Evolutionary conservation across 73 alveolate species (phyloP), one percentile per base, ranked within the genome.

Genomic region (Halteria grandinella): DNA sequence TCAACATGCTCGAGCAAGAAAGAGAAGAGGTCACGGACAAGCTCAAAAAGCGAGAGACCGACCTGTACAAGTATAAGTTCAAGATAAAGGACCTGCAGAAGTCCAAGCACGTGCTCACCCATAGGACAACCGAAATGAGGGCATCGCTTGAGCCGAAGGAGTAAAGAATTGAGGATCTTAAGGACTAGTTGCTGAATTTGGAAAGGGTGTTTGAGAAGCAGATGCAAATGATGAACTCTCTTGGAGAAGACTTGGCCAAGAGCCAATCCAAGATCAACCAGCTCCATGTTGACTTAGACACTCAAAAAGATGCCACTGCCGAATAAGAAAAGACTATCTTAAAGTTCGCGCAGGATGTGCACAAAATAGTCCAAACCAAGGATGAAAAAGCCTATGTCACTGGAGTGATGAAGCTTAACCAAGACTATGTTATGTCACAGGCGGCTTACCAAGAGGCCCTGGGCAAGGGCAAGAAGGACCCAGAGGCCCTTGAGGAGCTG

Each of bases 71-170:
- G 70, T 90, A 90, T 51, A 93, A 93, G 58, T 79, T 75, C 58
- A 85, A 93, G 87, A 90, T 93, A 4, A 90, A 83, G 81, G 96
- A 90, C 73, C 80, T 93, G 31, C 85, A 90, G 60, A 93, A 93
- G 57, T 57, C 93, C 25, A 93, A 93, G 85, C 95, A 93, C 57
- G 97, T 93, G 11, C 90, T 88, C 23, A 85, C 95, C 31, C 92
- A 84, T 49, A 76, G 95, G 66, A 89, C 96, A 0, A 93, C 95
- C 17, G 97, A 93, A 83, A 93, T 93, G 95, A 60, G 89, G 41
- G 92, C 90, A 31, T 59, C 80, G 29, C 64, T 93, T 20, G 94
- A 90, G 58, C 98, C 98, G 0, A 93, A 93, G 50, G 98, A 93
- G 62, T 83, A 80, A 49, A 72, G 90, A 55, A 93, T 93, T 40